Conservation (phyloP, 495 filamentous ascomycete species). For the Aspergillus steynii region DNA sequence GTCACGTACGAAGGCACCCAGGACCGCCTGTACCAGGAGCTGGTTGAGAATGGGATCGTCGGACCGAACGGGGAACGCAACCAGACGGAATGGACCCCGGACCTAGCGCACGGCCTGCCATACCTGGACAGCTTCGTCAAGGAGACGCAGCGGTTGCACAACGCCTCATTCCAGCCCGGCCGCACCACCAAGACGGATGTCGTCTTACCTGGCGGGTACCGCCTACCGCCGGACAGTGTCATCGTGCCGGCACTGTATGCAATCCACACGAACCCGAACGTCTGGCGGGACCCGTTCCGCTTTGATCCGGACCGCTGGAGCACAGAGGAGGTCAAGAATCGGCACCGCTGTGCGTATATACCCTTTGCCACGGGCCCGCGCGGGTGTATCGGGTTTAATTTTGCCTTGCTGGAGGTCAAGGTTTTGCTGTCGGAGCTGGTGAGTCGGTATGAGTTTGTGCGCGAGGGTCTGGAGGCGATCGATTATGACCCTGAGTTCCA, state of each 20-base stretch:
- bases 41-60: slow-evolving; percentile 45
- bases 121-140: slow-evolving; percentile 59
- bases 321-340: slow-evolving; percentile 43
- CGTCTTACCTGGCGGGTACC: slow-evolving; percentile 57
- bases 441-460: slow-evolving; percentile 51
- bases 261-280: slow-evolving; percentile 53
- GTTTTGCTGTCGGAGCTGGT: slow-evolving; percentile 51
- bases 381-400: slow-evolving; percentile 59
- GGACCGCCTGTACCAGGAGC: slow-evolving; percentile 52
- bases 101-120: slow-evolving; percentile 40
- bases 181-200: slow-evolving; percentile 51
- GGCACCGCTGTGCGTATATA: slow-evolving; percentile 44
- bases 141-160: slow-evolving; percentile 57
- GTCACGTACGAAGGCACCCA: slow-evolving; percentile 52
- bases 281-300: slow-evolving; percentile 50
- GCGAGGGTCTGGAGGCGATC: slow-evolving; percentile 39
- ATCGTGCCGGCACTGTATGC: slow-evolving; percentile 48
- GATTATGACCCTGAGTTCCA: slow-evolving; percentile 59
- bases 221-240: slow-evolving; percentile 41
- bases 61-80: slow-evolving; percentile 26
- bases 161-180: slow-evolving; percentile 55
- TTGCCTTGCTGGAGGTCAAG: slow-evolving; percentile 57
- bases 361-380: slow-evolving; percentile 54
- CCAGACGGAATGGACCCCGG: slow-evolving; percentile 30
- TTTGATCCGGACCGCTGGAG: slow-evolving; percentile 60